A percentile compares a stretch with the other conserved stretches of the same genome.
Evolutionary conservation across 441 rosid species (phyloP).

Genomic region (Croton laevigatus): DNA sequence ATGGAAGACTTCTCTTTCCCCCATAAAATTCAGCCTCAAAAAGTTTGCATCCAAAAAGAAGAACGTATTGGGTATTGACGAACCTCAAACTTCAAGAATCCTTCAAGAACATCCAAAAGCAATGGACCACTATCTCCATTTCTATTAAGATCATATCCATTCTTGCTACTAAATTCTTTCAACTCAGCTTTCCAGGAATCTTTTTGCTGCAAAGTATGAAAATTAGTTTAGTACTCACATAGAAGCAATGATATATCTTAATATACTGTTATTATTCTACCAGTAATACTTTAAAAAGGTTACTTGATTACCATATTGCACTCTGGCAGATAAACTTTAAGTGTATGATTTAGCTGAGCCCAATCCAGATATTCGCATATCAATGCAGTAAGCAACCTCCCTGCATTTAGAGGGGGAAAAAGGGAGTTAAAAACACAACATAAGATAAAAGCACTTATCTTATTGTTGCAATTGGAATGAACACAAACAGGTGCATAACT

Average conservation of each 20-base stretch:
- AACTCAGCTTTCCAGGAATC: slow-evolving; percentile 89
- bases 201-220: slow-evolving; percentile 55
- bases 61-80: slow-evolving; percentile 11
- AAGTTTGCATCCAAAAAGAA: slow-evolving; percentile 10
- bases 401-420: slow-evolving; percentile 43
- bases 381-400: slow-evolving; percentile 77
- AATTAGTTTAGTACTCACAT: slow-evolving; percentile 10
- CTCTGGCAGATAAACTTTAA: slow-evolving; percentile 89
- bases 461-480: slow-evolving; percentile 6
- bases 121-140: slow-evolving; percentile 79
- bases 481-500: not conserved
- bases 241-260: not conserved
- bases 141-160: slow-evolving; percentile 74
- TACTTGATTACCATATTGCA: slow-evolving; percentile 92
- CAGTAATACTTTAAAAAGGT: slow-evolving; percentile 21
- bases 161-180: slow-evolving; percentile 77
- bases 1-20: slow-evolving; percentile 17
- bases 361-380: slow-evolving; percentile 94
- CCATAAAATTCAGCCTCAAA: slow-evolving; percentile 8
- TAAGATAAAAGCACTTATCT: slow-evolving; percentile 4
- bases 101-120: slow-evolving; percentile 92
- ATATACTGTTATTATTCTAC: not conserved
- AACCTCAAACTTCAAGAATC: slow-evolving; percentile 86
- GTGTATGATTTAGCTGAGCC: slow-evolving; percentile 88
- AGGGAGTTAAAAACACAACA: not conserved